Evolutionary conservation across 129 eudicot species (phyloP).

Genomic region (Artemisia tridentata): DNA sequence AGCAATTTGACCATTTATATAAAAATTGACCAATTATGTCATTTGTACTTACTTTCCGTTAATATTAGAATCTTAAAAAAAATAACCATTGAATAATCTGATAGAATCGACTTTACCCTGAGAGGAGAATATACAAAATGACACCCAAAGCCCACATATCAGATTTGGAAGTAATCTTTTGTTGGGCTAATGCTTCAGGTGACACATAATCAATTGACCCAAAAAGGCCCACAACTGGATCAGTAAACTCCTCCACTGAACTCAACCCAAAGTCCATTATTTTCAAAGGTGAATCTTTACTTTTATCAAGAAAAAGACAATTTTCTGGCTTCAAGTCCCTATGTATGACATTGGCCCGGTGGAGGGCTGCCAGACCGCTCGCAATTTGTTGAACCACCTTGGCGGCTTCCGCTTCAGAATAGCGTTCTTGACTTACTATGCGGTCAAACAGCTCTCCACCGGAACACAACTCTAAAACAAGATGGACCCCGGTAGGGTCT

Average conservation of each 20-base stretch:
- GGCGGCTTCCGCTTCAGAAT: conserved; percentile 74
- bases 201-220: conserved; percentile 90
- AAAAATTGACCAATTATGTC: no score
- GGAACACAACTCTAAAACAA: conserved; percentile 65
- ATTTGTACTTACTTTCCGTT: no score
- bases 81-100: background rate
- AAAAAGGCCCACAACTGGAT: conserved; percentile 82
- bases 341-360: conserved; percentile 59
- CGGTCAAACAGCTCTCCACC: conserved; percentile 86
- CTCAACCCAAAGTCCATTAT: conserved; percentile 87
- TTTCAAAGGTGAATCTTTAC: conserved; percentile 56
- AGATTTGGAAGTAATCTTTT: conserved; percentile 49
- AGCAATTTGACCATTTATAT: background rate
- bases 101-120: conserved; percentile 45
- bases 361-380: conserved; percentile 61
- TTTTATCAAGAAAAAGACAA: conserved; percentile 60
- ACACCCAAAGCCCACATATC: conserved; percentile 91
- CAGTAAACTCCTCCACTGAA: conserved; percentile 77
- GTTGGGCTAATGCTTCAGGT: conserved; percentile 73
- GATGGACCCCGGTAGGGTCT: conserved; percentile 63
- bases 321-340: conserved; percentile 87
- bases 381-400: conserved; percentile 69
- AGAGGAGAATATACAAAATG: conserved; percentile 75
- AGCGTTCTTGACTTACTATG: conserved; percentile 65
- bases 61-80: no score